phyloP scores from a whole-genome alignment of 2,329 filamentous ascomycete genomes.

The Didymella arachidicola region DNA sequence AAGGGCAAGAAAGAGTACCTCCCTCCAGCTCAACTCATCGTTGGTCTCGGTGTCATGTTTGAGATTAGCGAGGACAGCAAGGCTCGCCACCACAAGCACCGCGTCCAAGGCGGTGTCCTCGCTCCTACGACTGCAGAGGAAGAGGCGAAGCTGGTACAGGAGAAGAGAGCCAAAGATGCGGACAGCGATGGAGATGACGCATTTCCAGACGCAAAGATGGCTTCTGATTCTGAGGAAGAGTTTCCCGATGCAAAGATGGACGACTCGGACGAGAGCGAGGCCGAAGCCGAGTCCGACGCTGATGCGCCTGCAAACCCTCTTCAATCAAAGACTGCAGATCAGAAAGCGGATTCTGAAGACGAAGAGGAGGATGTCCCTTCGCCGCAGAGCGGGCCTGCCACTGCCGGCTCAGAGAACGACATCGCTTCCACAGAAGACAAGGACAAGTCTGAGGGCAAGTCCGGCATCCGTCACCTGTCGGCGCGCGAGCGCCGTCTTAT shows the following conservation, averaged over 20 bases:
- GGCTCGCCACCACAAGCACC: slow-evolving; percentile 78
- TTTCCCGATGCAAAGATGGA: slow-evolving; percentile 55
- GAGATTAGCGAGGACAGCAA: slow-evolving; percentile 89
- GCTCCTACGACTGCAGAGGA: slow-evolving; percentile 32
- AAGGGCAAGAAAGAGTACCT: slow-evolving; percentile 90
- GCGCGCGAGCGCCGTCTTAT: slow-evolving; percentile 50
- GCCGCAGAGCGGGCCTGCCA: slow-evolving; percentile 6
- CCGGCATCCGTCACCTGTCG: slow-evolving; percentile 47
- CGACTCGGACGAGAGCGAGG: slow-evolving; percentile 49
- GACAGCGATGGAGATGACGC: slow-evolving; percentile 54
- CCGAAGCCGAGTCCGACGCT: slow-evolving; percentile 45
- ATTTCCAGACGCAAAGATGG: slow-evolving; percentile 55
- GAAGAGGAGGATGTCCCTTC: slow-evolving; percentile 32
- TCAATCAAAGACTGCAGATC: slow-evolving; percentile 38
- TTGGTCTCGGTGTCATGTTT: slow-evolving; percentile 89
- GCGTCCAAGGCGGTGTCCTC: slow-evolving; percentile 57
- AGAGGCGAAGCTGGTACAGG: slow-evolving; percentile 27
- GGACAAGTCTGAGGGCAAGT: slow-evolving; percentile 27
- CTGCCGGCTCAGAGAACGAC: slow-evolving; percentile 6
- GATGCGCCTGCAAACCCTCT: slow-evolving; percentile 50
- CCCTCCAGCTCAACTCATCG: slow-evolving; percentile 82
- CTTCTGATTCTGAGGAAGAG: slow-evolving; percentile 53
- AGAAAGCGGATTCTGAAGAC: slow-evolving; percentile 30
- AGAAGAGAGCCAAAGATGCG: slow-evolving; percentile 32
- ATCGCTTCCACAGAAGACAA: slow-evolving; percentile 10